These are phyloP conservation scores for Amoebophrya sp. DNA, from an alignment of 169 alveolate species.

Conservation along the genomic window DNA sequence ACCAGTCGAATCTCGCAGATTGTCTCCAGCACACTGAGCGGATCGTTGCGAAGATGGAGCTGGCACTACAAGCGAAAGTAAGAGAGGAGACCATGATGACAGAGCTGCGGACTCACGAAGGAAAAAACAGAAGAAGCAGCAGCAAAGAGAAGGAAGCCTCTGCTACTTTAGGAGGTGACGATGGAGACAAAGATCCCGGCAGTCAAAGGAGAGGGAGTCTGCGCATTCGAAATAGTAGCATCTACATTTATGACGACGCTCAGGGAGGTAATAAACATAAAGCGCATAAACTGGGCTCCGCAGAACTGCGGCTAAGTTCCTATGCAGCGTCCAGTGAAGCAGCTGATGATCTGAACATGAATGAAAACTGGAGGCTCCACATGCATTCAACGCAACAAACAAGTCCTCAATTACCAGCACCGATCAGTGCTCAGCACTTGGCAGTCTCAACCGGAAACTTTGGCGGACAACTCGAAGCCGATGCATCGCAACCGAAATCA, in stretches of 20 bases:
- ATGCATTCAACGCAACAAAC: background rate
- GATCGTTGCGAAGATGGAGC: background rate
- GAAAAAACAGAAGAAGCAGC: background rate
- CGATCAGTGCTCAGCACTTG: too few species aligned
- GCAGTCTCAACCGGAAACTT: background rate
- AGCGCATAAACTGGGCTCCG: background rate
- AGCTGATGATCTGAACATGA: background rate
- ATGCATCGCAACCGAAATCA: background rate
- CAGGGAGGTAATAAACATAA: too few species aligned
- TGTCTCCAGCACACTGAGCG: background rate
- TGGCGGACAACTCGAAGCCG: background rate
- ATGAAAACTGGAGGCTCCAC: background rate
- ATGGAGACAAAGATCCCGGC: background rate
- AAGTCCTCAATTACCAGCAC: too few species aligned
- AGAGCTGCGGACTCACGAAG: too few species aligned
- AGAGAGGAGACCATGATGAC: background rate
- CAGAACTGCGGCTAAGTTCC: background rate
- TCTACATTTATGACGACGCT: too few species aligned
- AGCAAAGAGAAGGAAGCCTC: background rate
- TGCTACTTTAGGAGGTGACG: background rate
- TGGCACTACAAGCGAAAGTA: background rate
- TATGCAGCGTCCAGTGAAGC: constrained; percentile 1
- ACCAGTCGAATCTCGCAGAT: background rate
- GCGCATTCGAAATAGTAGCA: too few species aligned
- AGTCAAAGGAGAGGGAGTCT: too few species aligned